These are phyloP conservation scores for Aspergillus fumigatiaffinis DNA, from an alignment of 2,329 filamentous ascomycete genomes.

Conservation along the genomic window DNA sequence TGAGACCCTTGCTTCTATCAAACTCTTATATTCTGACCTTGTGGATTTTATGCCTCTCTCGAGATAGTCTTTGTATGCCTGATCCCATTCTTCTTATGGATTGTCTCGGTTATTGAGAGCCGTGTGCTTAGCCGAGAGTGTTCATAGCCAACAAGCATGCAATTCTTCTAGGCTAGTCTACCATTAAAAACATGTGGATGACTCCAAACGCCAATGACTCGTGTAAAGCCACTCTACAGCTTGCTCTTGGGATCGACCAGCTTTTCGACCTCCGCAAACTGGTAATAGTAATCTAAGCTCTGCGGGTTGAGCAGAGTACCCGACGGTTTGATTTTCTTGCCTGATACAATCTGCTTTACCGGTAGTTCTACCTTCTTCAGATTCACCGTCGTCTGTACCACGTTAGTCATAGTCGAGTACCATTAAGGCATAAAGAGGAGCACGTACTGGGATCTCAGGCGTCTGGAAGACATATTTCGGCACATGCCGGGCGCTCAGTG, in stretches of 20 bases:
- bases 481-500: conserved; percentile 69
- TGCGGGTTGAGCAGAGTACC: conserved; percentile 74
- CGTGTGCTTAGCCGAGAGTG: too few species aligned
- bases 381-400: conserved; percentile 68
- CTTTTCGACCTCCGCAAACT: conserved; percentile 69
- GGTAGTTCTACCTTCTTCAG: conserved; percentile 81
- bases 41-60: too few species aligned
- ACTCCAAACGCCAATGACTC: neutral
- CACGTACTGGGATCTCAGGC: conserved; percentile 71
- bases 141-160: neutral
- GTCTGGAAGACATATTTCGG: conserved; percentile 76
- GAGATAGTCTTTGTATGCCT: too few species aligned
- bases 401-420: conserved; percentile 4
- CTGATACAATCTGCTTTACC: conserved; percentile 79
- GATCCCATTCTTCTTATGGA: too few species aligned
- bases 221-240: conserved; percentile 7
- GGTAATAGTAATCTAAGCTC: conserved; percentile 73
- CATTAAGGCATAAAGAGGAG: neutral
- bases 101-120: too few species aligned
- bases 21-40: neutral
- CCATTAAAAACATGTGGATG: neutral
- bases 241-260: conserved; percentile 35
- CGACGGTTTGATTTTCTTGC: conserved; percentile 67
- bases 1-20: conserved; percentile 4
- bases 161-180: neutral